Evolutionary conservation across 1,139 yeast species (phyloP), one percentile per base, ranked within the genome.

Genomic region (Hyphopichia fennica): DNA sequence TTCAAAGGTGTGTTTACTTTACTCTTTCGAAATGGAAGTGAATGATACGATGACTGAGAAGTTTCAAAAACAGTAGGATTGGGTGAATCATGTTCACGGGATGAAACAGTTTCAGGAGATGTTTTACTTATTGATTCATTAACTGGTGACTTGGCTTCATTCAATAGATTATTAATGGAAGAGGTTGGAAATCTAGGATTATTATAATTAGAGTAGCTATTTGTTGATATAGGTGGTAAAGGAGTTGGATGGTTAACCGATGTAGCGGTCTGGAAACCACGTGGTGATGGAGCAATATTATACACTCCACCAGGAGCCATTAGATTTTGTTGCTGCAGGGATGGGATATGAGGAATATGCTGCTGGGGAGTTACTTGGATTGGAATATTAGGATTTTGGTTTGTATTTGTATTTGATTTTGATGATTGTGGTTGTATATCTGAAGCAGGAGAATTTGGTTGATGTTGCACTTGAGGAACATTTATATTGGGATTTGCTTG

Each of bases 141-240:
- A 37, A 46, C 29, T 30, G 52, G 51, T 1, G 51, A 40, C 14
- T 40, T 41, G 13, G 45, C 34, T 16, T 52, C 57, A 35, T 56
- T 57, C 16, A 58, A 45, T 10, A 57, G 46, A 25, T 49, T 54
- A 29, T 47, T 49, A 11, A 56, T 56, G 4, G 60, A 52, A 1
- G 59, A 45, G 10, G 56, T 44, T 20, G 51, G 45, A 35, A 34
- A 38, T 16, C 34, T 40, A 10, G 35, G 7, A 20, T 33, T 33
- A 20, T 18, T 33, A 8, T 3, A 28, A 6, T 9, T 28, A 4
- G 38, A 23, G n/a, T 5, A 7, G n/a, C n/a, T 11, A 3, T 14
- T 7, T 14, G 38, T 7, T 8, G 25, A 20, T 17, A 35, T 28
- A 2, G 38, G 38, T 8, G 38, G 38, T 17, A 20, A 33, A 4